Evolutionary conservation across 1,284 basidiomycete genomes (phyloP), one percentile per base, ranked within the genome.

Genomic region (Sporisorium scitamineum): DNA sequence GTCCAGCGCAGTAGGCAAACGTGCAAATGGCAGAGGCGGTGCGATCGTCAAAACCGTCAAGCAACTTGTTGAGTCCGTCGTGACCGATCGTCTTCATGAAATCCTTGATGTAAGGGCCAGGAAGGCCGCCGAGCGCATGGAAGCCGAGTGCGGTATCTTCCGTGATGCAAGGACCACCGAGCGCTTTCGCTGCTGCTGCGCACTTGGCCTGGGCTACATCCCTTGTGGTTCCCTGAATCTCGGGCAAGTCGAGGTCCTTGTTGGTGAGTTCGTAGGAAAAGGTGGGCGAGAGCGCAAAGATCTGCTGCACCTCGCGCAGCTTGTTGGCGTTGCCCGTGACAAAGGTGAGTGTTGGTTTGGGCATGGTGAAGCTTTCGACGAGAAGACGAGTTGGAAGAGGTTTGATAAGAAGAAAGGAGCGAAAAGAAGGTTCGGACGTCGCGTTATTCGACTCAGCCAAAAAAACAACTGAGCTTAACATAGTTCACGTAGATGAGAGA

Each of bases 291-390:
- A 68, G 50, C 3, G 71, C 72, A 39, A 81, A 67, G 80, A 95
- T 95, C 42, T 89, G 89, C 76, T 91, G 90, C 54, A 96, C 94
- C 87, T 99, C 95, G 66, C 89, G 89, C 31, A 98, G 89, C 87
- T 99, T 99, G 88, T 96, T 95, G 34, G 91, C 90, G 85, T 98
- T 98, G 45, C 95, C 94, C 1, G 95, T 97, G 20, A 97, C 94
- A 84, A 97, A 97, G 1, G 80, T 82, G 22, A 84, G 70, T 5
- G 65, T 72, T 9, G 58, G 62, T 27, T 67, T 75, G n/a, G 66
- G 65, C 71, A 73, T 73, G 27, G 48, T 55, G 14, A 52, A 34
- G 24, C 37, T 29, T n/a, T 18, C n/a, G 53, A 42, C 39, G 26
- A 20, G n/a, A n/a, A n/a, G n/a, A n/a, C n/a, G n/a, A n/a, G n/a